phyloP scores from a whole-genome alignment of 345 rosid species.

The Salix brachista region DNA sequence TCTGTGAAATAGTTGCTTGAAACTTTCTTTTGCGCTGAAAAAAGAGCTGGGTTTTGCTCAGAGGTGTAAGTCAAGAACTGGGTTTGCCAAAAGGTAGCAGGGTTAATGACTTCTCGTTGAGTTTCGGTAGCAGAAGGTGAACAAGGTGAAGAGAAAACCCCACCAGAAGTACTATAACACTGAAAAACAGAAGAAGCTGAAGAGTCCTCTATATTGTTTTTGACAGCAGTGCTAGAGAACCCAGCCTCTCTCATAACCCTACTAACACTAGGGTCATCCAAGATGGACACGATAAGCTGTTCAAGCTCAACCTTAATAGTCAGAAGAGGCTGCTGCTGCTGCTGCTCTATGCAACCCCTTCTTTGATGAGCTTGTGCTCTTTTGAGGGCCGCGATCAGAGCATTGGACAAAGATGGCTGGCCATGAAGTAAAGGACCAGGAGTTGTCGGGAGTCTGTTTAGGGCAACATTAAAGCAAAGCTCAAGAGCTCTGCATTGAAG shows the following conservation, averaged over 20 bases:
- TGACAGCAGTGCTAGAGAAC: conserved; percentile 71
- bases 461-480: conserved; percentile 58
- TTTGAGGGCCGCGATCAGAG: conserved; percentile 50
- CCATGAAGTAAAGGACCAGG: conserved; percentile 40
- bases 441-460: conserved; percentile 48
- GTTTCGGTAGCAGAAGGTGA: conserved; percentile 57
- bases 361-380: conserved; percentile 53
- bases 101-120: conserved; percentile 39
- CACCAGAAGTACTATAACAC: conserved; percentile 50
- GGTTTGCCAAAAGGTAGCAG: conserved; percentile 52
- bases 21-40: conserved; percentile 45
- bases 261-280: conserved; percentile 84
- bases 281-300: conserved; percentile 62
- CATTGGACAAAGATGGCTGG: conserved; percentile 50
- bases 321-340: conserved; percentile 49
- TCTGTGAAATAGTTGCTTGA: conserved; percentile 24
- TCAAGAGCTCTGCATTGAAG: conserved; percentile 55
- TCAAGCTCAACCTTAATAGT: conserved; percentile 68
- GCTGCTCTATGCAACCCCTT: conserved; percentile 47
- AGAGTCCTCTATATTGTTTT: conserved; percentile 66
- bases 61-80: conserved; percentile 50
- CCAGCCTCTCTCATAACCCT: conserved; percentile 97
- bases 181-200: conserved; percentile 64
- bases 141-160: conserved; percentile 85
- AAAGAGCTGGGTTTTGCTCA: conserved; percentile 45